A percentile compares a stretch with the other conserved stretches of the same genome.
Conservation (phyloP, 108 stramenopile genomes). For the Nitzschia sp. region DNA sequence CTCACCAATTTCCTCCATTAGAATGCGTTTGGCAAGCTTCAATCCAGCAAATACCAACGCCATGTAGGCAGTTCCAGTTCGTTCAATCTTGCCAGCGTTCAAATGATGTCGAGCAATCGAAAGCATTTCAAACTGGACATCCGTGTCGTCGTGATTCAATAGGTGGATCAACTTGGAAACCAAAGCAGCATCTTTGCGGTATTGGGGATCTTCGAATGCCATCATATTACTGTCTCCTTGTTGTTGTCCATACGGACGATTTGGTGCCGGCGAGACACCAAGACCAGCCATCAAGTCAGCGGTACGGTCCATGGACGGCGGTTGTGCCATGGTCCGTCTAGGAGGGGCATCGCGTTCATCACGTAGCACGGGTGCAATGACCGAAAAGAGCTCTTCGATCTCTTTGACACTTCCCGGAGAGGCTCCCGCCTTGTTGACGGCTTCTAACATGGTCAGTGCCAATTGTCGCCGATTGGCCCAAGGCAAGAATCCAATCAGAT, state of each 20-base stretch:
- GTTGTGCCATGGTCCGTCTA: conserved; percentile 15
- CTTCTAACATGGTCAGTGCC: conserved; percentile 70
- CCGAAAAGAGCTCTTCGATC: conserved; percentile 83
- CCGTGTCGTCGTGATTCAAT: conserved; percentile 83
- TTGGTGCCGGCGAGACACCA: conserved; percentile 47
- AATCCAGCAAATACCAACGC: conserved; percentile 88
- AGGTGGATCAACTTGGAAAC: conserved; percentile 93
- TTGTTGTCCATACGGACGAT: neutral
- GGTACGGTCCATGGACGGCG: conserved; percentile 40
- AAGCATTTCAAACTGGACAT: conserved; percentile 83
- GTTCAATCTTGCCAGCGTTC: conserved; percentile 55
- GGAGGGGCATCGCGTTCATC: conserved; percentile 53
- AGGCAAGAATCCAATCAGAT: conserved; percentile 87
- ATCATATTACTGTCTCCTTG: conserved; percentile 7
- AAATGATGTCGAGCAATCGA: conserved; percentile 70
- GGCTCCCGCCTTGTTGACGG: conserved; percentile 54
- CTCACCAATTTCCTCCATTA: conserved; percentile 28
- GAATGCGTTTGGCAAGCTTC: conserved; percentile 69
- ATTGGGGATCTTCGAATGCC: conserved; percentile 22
- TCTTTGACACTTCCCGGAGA: conserved; percentile 54
- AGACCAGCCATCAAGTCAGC: conserved; percentile 76
- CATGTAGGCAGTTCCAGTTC: conserved; percentile 47
- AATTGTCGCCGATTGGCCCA: conserved; percentile 89
- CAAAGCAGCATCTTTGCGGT: conserved; percentile 66
- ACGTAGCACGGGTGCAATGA: conserved; percentile 88